These are phyloP conservation scores for Aspergillus sp. DNA, from an alignment of 2,329 filamentous ascomycete genomes.

Conservation along the genomic window DNA sequence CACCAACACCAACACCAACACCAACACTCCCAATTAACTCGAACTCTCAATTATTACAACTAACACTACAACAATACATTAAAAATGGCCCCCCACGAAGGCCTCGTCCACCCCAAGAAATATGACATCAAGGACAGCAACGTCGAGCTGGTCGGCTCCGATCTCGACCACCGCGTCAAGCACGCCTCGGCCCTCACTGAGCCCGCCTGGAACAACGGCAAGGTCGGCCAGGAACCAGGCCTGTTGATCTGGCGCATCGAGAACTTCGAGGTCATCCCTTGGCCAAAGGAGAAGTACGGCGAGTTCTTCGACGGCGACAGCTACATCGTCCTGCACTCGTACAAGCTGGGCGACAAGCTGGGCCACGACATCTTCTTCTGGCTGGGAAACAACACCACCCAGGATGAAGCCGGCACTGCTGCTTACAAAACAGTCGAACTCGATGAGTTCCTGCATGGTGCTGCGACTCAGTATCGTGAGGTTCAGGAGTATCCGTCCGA, in stretches of 20 bases:
- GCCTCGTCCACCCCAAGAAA: constrained; percentile 62
- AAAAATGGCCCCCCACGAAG: constrained; percentile 58
- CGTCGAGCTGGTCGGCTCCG: constrained; percentile 63
- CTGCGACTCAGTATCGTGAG: constrained; percentile 65
- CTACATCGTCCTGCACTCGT: constrained; percentile 65
- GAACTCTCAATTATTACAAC: not conserved
- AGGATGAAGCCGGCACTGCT: constrained; percentile 68
- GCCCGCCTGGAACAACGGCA: constrained; percentile 65
- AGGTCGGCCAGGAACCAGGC: constrained; percentile 54
- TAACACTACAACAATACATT: too few species aligned
- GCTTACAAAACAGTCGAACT: constrained; percentile 71
- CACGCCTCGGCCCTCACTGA: constrained; percentile 65
- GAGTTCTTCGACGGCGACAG: constrained; percentile 68
- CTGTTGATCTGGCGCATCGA: constrained; percentile 67
- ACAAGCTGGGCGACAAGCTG: constrained; percentile 53
- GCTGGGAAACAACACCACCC: constrained; percentile 64
- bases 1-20: too few species aligned
- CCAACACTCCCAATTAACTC: too few species aligned
- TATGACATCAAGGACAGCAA: constrained; percentile 70
- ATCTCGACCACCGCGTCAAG: constrained; percentile 67
- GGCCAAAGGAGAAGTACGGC: constrained; percentile 58
- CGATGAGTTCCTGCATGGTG: constrained; percentile 64
- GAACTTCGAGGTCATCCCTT: constrained; percentile 63
- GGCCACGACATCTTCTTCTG: constrained; percentile 70
- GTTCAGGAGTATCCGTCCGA: constrained; percentile 59